Percentiles rank a stretch among this genome's conserved stretches.
Evolutionary conservation across 352 stramenopile species (phyloP).

Genomic region (Globisporangium rhizosaccharum): DNA sequence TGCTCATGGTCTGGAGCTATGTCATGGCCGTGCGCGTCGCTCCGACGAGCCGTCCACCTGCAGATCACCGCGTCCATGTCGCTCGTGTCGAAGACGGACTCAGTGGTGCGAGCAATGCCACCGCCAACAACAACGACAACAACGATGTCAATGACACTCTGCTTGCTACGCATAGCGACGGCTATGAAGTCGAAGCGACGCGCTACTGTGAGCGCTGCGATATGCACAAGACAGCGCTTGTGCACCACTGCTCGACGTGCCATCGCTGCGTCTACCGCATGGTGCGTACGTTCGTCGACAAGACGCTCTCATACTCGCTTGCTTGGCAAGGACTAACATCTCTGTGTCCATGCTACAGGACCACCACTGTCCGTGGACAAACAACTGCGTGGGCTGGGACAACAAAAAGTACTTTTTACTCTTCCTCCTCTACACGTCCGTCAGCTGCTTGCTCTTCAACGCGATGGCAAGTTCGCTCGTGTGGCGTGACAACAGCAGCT

Average conservation of each 20-base stretch:
- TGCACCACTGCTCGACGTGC: conserved; percentile 81
- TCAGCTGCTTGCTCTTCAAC: conserved; percentile 60
- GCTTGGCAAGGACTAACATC: background rate
- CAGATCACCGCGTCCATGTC: conserved; percentile 12
- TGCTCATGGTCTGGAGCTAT: conserved; percentile 82
- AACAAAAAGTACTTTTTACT: conserved; percentile 86
- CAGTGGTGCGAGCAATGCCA: background rate
- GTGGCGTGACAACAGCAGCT: conserved; percentile 8
- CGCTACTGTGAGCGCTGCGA: conserved; percentile 83
- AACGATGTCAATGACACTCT: conserved; percentile 3
- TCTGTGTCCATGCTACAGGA: conserved; percentile 23
- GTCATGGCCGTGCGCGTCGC: conserved; percentile 30
- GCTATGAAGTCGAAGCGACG: conserved; percentile 10
- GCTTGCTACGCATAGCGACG: too few species aligned
- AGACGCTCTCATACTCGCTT: background rate
- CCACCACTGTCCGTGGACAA: conserved; percentile 82
- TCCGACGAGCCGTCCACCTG: conserved; percentile 13
- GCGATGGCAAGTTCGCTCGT: conserved; percentile 28
- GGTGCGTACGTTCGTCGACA: conserved; percentile 15
- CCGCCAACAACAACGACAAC: background rate
- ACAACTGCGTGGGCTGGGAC: conserved; percentile 78
- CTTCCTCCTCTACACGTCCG: conserved; percentile 70
- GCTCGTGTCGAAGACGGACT: conserved; percentile 2
- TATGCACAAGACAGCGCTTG: conserved; percentile 38
- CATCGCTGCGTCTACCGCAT: conserved; percentile 73